Conservation (phyloP, 768 basidiomycete species). For the Mycena vitilis region DNA sequence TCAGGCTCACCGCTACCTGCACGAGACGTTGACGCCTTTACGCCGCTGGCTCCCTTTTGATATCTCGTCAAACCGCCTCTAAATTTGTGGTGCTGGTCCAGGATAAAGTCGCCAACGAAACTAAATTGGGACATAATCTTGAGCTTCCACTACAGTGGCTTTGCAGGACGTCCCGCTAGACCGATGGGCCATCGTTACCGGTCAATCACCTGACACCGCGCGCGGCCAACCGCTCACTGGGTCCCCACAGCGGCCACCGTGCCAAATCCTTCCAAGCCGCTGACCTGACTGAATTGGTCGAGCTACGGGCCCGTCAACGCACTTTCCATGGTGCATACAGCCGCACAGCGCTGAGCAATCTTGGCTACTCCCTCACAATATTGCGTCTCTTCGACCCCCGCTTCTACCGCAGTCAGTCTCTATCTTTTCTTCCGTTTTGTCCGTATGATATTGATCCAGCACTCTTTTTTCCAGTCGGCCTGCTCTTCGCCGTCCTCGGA, state of each 20-base stretch:
- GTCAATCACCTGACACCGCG: neutral
- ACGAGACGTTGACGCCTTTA: too few species aligned
- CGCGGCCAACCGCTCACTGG: neutral
- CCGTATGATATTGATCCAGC: neutral
- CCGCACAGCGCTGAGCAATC: conserved; percentile 77
- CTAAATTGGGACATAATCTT: too few species aligned
- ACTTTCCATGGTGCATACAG: conserved; percentile 88
- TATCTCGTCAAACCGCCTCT: too few species aligned
- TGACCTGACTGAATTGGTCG: conserved; percentile 72
- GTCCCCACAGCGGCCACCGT: conserved; percentile 53
- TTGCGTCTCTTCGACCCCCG: conserved; percentile 81
- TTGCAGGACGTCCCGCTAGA: too few species aligned
- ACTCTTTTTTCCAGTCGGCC: conserved; percentile 54
- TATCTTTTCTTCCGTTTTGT: neutral
- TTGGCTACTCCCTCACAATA: conserved; percentile 80
- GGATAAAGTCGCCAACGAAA: too few species aligned
- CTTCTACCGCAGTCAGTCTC: conserved; percentile 77
- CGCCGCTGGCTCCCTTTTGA: too few species aligned
- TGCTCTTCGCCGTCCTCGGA: conserved; percentile 74
- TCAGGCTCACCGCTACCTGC: too few species aligned
- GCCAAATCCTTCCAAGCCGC: conserved; percentile 62
- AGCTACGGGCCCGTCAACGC: conserved; percentile 82
- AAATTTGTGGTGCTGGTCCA: too few species aligned
- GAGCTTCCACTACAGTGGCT: too few species aligned
- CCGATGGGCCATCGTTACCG: conserved; percentile 31